Base-by-base conservation (phyloP, 257 asterid species). In the Nicotiana sylvestris region DNA sequence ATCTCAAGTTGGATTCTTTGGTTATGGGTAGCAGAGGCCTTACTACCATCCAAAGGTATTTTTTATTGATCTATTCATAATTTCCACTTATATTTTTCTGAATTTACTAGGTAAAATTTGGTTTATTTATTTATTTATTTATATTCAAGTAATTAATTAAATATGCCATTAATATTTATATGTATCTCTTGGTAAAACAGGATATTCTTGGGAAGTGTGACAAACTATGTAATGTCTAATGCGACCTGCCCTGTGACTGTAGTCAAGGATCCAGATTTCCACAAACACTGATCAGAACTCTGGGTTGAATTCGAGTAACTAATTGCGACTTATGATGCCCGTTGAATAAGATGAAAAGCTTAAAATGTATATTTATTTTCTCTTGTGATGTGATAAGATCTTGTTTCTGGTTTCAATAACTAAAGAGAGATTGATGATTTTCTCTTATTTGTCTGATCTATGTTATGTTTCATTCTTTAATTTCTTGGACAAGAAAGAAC, bases 1-100 rank as follows among this genome's bases (percentile, higher is more conserved):
- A 87, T 81, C 65, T 94, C 88, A 91, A 92, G 88, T 76, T 96
- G 85, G 93, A 92, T 78, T 92, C 91, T 10, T 69, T 94, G 88
- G 94, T 96, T 68, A 87, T 92, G 97, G 98, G 98, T 4, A 92
- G 97, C 91, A 92, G 99, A 81, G 98, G 99, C 46, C 93, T 94
- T 77, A 77, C 91, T 90, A 51, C 92, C 77, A 83, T 93, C 85
- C 77, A 84, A 82, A 91, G 97, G 98, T 93, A 78, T 10, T 61
- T 35, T 72, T 55, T 55, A 1, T 65, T 79, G 35, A 46, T 68
- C 6, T 33, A 2, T 12, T 15, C 57, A 12, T 13, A 53, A 13
- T 13, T 55, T 55, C n/a, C 60, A 4, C 18, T 55, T 13, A 2
- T 53, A 12, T 55, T 55, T 12, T 15, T 55, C 60, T 2, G 4